phyloP scores from a whole-genome alignment of 306 rosid genomes.

The Prunus persica region Prunus_persica_NCBIv2 NC_034009.1:32531501-32532000 shows the following conservation, averaged over 20 bases:
- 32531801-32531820: background rate
- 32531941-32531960: too few species aligned
- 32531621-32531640: slow-evolving; percentile 41
- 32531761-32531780: background rate
- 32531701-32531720: slow-evolving; percentile 36
- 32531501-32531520: too few species aligned
- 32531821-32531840: background rate
- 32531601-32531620: too few species aligned
- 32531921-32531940: too few species aligned
- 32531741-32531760: background rate
- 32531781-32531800: background rate
- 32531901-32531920: too few species aligned
- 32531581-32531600: too few species aligned
- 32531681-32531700: slow-evolving; percentile 63
- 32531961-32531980: too few species aligned
- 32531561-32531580: too few species aligned
- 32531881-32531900: too few species aligned
- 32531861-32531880: too few species aligned
- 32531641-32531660: slow-evolving; percentile 33
- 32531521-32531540: background rate
- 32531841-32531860: too few species aligned
- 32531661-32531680: slow-evolving; percentile 53
- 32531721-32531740: slow-evolving; percentile 32
- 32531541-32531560: background rate
- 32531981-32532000: too few species aligned